A percentile compares a stretch with the other conserved stretches of the same genome.
phyloP scores from a whole-genome alignment of 148 eudicot genomes.

The Persicaria maculosa region DNA sequence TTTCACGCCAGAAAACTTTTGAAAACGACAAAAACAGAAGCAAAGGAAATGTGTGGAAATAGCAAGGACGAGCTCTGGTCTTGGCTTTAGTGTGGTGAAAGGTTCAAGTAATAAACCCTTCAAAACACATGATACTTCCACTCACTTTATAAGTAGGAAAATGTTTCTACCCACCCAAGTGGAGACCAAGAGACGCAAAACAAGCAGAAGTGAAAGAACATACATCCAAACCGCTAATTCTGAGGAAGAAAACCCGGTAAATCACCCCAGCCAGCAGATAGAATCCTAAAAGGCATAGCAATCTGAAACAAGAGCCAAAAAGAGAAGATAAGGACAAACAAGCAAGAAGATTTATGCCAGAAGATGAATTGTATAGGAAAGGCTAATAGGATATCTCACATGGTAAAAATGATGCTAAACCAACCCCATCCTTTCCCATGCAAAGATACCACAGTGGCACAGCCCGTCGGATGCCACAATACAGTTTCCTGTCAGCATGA shows the following conservation, averaged over 20 bases:
- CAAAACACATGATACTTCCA: no score
- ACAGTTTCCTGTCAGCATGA: constrained; percentile 49
- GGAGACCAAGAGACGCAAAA: background rate
- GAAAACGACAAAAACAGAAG: no score
- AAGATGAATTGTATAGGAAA: background rate
- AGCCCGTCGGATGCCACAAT: constrained; percentile 83
- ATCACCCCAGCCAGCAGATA: constrained; percentile 60
- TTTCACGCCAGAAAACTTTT: no score
- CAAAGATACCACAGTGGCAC: constrained; percentile 48
- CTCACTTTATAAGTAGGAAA: background rate
- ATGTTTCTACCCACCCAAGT: background rate
- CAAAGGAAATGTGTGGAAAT: no score
- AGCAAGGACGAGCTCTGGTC: no score
- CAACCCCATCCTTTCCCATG: constrained; percentile 66
- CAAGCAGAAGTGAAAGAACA: constrained; percentile 8
- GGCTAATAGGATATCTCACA: constrained; percentile 35
- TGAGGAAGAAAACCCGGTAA: constrained; percentile 67
- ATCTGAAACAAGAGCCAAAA: constrained; percentile 32
- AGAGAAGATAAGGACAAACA: constrained; percentile 7
- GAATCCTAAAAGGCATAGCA: constrained; percentile 53
- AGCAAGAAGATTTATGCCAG: background rate
- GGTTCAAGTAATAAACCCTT: no score
- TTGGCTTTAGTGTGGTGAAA: no score
- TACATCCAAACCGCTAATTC: constrained; percentile 81
- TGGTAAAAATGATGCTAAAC: constrained; percentile 58